A percentile compares a stretch with the other conserved stretches of the same genome.
These are phyloP conservation scores for Tremella fuciformis DNA, from an alignment of 768 basidiomycete genomes.

Conservation along the genomic window DNA sequence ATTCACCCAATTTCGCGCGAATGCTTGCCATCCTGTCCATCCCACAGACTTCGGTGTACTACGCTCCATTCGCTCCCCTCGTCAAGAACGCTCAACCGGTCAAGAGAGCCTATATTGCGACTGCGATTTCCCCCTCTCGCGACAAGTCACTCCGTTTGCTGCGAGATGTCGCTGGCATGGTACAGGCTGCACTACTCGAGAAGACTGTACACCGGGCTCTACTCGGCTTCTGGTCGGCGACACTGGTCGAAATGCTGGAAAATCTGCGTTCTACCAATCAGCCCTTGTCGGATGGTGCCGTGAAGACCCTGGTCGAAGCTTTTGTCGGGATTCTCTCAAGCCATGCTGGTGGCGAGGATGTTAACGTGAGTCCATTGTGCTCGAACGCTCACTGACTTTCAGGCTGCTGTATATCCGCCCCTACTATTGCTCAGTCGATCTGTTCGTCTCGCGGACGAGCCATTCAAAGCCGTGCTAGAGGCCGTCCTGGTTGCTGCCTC, in stretches of 20 bases:
- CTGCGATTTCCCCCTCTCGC: constrained; percentile 56
- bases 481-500: constrained; percentile 31
- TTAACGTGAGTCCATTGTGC: constrained; percentile 33
- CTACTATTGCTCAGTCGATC: constrained; percentile 46
- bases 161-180: constrained; percentile 65
- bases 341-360: constrained; percentile 32
- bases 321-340: constrained; percentile 38
- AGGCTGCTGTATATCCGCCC: constrained; percentile 48
- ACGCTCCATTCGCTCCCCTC: constrained; percentile 43
- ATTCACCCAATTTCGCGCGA: constrained; percentile 88
- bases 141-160: constrained; percentile 59
- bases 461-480: constrained; percentile 38
- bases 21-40: constrained; percentile 74
- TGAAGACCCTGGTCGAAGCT: constrained; percentile 45
- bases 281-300: constrained; percentile 52
- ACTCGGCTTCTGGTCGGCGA: constrained; percentile 76
- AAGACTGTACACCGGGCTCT: constrained; percentile 63
- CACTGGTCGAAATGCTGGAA: constrained; percentile 74
- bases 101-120: constrained; percentile 72
- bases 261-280: constrained; percentile 62
- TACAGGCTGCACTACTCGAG: constrained; percentile 58
- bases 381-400: not conserved
- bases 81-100: constrained; percentile 73
- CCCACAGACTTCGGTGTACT: constrained; percentile 30
- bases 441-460: constrained; percentile 40